These are phyloP conservation scores for Strobilomyces confusus DNA, from an alignment of 768 basidiomycete species.

Conservation along the genomic window DNA sequence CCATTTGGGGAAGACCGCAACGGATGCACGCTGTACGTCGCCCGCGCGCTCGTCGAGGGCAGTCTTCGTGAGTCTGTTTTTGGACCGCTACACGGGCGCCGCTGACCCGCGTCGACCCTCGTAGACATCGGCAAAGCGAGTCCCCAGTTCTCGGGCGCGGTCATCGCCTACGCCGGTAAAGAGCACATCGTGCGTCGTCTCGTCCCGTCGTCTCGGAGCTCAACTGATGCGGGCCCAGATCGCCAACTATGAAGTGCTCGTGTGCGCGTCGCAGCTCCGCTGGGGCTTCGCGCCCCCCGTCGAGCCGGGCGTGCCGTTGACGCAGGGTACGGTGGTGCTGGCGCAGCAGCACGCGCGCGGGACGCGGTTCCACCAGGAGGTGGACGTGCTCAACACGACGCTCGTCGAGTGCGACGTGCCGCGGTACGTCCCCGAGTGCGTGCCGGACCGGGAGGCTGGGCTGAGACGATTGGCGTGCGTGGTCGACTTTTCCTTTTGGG, in stretches of 20 bases:
- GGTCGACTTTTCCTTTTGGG: not conserved
- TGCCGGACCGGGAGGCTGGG: conserved; percentile 18
- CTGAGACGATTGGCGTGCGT: conserved; percentile 28
- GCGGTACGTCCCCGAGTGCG: conserved; percentile 19
- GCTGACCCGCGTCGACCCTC: not conserved
- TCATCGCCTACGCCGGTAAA: conserved; percentile 32
- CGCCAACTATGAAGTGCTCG: conserved; percentile 28
- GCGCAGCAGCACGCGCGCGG: conserved; percentile 20
- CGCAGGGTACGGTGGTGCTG: conserved; percentile 30
- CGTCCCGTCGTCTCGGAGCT: not conserved
- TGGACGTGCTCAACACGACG: conserved; percentile 23
- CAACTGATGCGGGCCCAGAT: conserved; percentile 20
- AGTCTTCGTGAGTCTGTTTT: conserved; percentile 22
- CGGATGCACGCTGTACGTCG: conserved; percentile 26
- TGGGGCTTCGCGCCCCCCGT: conserved; percentile 4
- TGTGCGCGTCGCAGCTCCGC: too few relatives aligned
- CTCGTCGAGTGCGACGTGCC: conserved; percentile 28
- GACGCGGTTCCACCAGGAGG: conserved; percentile 3
- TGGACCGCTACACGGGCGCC: too few relatives aligned
- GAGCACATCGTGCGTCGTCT: conserved; percentile 28
- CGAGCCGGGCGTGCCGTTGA: conserved; percentile 8
- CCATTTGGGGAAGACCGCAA: conserved; percentile 32
- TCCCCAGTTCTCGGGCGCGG: conserved; percentile 29
- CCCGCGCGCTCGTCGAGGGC: conserved; percentile 31
- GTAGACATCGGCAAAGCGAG: conserved; percentile 35